phyloP scores from a whole-genome alignment of 805 yeast species.

The Yarrowia divulgata region DNA sequence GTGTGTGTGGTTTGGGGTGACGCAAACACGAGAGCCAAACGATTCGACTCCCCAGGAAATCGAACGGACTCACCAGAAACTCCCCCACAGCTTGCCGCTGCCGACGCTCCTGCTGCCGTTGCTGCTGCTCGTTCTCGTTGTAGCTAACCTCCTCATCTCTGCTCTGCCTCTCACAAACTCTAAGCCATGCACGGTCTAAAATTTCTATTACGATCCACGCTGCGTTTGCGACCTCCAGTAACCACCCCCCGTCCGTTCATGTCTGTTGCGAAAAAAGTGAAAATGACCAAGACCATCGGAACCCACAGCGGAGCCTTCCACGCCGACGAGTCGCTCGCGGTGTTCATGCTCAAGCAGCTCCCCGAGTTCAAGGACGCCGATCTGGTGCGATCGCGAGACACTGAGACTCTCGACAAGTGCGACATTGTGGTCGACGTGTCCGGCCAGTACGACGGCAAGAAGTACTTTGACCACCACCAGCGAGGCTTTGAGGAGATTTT shows the following conservation, averaged over 20 bases:
- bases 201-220: conserved; percentile 18
- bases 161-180: background rate
- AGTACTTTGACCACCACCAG: conserved; percentile 96
- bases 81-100: no score
- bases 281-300: conserved; percentile 66
- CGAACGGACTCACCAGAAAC: no score
- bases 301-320: conserved; percentile 86
- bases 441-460: conserved; percentile 84
- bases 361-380: conserved; percentile 72
- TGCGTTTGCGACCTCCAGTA: no score
- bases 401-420: conserved; percentile 79
- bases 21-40: no score
- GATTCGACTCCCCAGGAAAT: no score
- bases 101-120: no score
- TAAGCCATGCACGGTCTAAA: conserved; percentile 28
- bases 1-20: background rate
- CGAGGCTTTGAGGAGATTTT: conserved; percentile 85
- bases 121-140: no score
- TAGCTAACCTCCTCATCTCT: no score
- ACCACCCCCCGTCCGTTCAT: no score
- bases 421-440: conserved; percentile 96
- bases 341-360: conserved; percentile 75
- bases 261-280: conserved; percentile 41
- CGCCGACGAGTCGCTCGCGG: conserved; percentile 96
- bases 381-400: conserved; percentile 83